Conservation (phyloP, 805 yeast species). For the Candida hispaniensis region DNA sequence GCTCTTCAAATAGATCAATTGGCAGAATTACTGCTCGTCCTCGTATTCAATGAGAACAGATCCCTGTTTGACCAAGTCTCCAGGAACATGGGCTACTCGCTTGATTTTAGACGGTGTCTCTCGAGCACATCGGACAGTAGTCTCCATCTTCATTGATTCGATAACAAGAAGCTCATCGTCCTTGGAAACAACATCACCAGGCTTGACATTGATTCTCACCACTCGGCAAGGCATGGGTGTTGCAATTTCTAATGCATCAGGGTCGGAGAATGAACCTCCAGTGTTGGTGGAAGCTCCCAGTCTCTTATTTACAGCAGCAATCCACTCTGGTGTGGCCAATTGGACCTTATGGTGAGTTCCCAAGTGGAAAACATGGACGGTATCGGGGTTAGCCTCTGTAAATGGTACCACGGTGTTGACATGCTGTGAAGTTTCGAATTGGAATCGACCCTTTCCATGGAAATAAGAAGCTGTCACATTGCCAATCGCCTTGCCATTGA, state of each 20-base stretch:
- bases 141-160: slow-evolving; percentile 29
- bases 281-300: slow-evolving; percentile 78
- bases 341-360: slow-evolving; percentile 24
- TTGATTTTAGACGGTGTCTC: slow-evolving; percentile 24
- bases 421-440: slow-evolving; percentile 21
- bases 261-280: slow-evolving; percentile 96
- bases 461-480: slow-evolving; percentile 10
- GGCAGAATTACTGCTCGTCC: slow-evolving; percentile 17
- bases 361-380: slow-evolving; percentile 25
- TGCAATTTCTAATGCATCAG: slow-evolving; percentile 99
- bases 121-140: slow-evolving; percentile 26
- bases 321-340: slow-evolving; percentile 25
- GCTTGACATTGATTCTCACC: slow-evolving; percentile 22
- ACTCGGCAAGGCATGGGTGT: slow-evolving; percentile 61
- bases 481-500: slow-evolving; percentile 11
- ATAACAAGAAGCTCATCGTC: slow-evolving; percentile 26
- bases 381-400: slow-evolving; percentile 13
- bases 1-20: too few species aligned
- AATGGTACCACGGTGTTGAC: slow-evolving; percentile 22
- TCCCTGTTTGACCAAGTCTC: slow-evolving; percentile 28
- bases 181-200: slow-evolving; percentile 24
- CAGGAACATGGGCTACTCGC: slow-evolving; percentile 23
- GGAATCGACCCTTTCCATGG: slow-evolving; percentile 19
- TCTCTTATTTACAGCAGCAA: slow-evolving; percentile 18
- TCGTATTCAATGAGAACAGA: slow-evolving; percentile 27